A percentile compares a stretch with the other conserved stretches of the same genome.
phyloP scores from a whole-genome alignment of 192 early-diverging fungal genomes.

The Linnemannia zychae region DNA sequence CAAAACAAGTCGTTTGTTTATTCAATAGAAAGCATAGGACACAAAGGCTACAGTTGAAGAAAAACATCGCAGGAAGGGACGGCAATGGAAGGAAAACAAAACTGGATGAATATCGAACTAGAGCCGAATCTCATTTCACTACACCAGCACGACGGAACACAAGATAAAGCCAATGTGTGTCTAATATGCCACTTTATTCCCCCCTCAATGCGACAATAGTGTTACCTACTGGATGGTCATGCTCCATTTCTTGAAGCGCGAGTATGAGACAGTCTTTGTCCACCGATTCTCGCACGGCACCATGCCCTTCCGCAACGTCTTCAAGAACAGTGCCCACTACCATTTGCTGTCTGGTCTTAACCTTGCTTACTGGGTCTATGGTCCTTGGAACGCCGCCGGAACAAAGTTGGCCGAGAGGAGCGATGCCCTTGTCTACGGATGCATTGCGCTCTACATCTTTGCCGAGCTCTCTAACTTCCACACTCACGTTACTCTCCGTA shows the following conservation, averaged over 20 bases:
- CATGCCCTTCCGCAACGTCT: constrained; percentile 92
- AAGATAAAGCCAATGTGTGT: not conserved
- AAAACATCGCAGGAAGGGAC: not conserved
- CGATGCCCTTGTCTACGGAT: constrained; percentile 30
- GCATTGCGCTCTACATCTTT: constrained; percentile 61
- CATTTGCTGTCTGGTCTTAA: constrained; percentile 87
- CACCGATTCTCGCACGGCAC: constrained; percentile 93
- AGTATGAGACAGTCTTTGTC: constrained; percentile 91
- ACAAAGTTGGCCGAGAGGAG: constrained; percentile 60
- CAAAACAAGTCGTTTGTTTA: not conserved
- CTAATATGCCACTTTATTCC: not conserved
- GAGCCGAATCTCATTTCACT: no score
- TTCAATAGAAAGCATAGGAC: not conserved
- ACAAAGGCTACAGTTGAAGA: not conserved
- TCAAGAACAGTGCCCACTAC: constrained; percentile 95
- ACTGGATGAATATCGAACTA: no score
- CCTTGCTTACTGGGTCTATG: constrained; percentile 88
- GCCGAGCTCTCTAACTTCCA: constrained; percentile 88
- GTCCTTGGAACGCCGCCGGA: constrained; percentile 74
- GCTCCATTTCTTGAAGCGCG: constrained; percentile 91
- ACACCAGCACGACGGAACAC: not conserved
- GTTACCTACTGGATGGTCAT: constrained; percentile 74
- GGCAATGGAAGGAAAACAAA: no score
- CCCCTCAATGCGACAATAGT: constrained; percentile 35
- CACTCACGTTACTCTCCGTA: constrained; percentile 89